Conservation (phyloP, 768 basidiomycete genomes). For the Trametes cingulata region DNA sequence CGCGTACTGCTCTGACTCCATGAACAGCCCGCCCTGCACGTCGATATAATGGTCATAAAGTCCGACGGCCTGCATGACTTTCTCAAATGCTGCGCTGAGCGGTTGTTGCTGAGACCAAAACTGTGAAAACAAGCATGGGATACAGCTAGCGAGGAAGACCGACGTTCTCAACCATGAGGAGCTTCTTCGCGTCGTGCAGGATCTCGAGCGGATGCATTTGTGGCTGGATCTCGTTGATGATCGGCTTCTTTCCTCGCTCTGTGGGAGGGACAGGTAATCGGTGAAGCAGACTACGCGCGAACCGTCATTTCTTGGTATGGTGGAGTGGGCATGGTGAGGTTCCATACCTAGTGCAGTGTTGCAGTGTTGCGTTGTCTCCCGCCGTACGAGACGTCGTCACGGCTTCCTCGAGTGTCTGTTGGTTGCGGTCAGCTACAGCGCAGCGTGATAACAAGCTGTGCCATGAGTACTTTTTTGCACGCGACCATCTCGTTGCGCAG, state of each 20-base stretch:
- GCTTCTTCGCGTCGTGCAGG: slow-evolving; percentile 73
- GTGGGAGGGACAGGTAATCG: slow-evolving; percentile 55
- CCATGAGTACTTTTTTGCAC: slow-evolving; percentile 56
- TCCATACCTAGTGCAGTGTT: slow-evolving; percentile 74
- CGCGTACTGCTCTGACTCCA: slow-evolving; percentile 65
- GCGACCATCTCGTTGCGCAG: slow-evolving; percentile 65
- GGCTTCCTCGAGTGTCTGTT: slow-evolving; percentile 72
- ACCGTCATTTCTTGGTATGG: not conserved
- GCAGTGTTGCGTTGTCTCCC: slow-evolving; percentile 69
- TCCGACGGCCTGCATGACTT: slow-evolving; percentile 63
- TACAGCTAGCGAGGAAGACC: slow-evolving; percentile 7
- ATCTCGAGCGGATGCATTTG: slow-evolving; percentile 76
- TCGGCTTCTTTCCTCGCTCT: slow-evolving; percentile 46
- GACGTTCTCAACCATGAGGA: slow-evolving; percentile 68
- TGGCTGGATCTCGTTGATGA: slow-evolving; percentile 73
- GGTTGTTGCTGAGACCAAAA: slow-evolving; percentile 60
- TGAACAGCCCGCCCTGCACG: slow-evolving; percentile 46
- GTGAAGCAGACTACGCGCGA: slow-evolving; percentile 57
- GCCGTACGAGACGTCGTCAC: slow-evolving; percentile 74
- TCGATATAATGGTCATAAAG: slow-evolving; percentile 76
- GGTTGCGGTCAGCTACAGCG: not conserved
- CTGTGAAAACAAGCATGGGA: not conserved
- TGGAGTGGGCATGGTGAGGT: not conserved
- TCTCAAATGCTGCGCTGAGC: slow-evolving; percentile 65
- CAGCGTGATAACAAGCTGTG: not conserved